Percentiles rank a stretch among this genome's conserved stretches.
These are phyloP conservation scores for Penicillium crustosum DNA, from an alignment of 2,329 filamentous ascomycete genomes.

Conservation along the genomic window DNA sequence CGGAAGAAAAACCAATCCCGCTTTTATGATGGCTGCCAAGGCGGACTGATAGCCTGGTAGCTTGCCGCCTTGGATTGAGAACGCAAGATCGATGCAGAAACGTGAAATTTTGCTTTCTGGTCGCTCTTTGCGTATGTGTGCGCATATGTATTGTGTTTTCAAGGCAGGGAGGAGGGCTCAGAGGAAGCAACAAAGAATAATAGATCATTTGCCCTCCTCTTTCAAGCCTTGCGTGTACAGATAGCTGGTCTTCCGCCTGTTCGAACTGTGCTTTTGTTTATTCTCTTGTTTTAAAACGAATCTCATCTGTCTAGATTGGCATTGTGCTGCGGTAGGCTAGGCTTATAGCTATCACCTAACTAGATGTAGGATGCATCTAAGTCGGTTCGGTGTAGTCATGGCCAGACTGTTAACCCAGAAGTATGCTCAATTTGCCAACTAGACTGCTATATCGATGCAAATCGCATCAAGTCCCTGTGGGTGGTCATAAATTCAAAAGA, in stretches of 20 bases:
- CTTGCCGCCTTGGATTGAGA: constrained; percentile 24
- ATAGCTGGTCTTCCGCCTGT: constrained; percentile 42
- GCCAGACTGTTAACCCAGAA: background rate
- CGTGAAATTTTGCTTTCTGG: constrained; percentile 8
- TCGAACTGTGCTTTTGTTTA: constrained; percentile 39
- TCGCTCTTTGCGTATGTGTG: constrained; percentile 19
- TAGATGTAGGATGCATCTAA: background rate
- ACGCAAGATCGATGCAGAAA: constrained; percentile 16
- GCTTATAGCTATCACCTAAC: background rate
- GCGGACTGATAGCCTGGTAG: constrained; percentile 20
- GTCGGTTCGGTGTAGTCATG: background rate
- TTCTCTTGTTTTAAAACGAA: constrained; percentile 36
- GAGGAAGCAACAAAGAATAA: constrained; percentile 24
- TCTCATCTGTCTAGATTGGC: constrained; percentile 31
- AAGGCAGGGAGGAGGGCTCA: constrained; percentile 23
- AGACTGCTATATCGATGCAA: background rate
- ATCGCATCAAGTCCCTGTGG: background rate
- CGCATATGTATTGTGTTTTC: constrained; percentile 29
- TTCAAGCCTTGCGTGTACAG: constrained; percentile 42
- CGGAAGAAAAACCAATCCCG: constrained; percentile 12
- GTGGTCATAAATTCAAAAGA: background rate
- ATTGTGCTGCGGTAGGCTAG: constrained; percentile 7
- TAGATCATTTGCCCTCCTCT: constrained; percentile 23
- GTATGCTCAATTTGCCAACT: background rate
- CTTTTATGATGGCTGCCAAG: constrained; percentile 22